Percentiles rank a stretch among this genome's conserved stretches.
phyloP scores from a whole-genome alignment of 345 rosid genomes.

The Stellera chamaejasme region DNA sequence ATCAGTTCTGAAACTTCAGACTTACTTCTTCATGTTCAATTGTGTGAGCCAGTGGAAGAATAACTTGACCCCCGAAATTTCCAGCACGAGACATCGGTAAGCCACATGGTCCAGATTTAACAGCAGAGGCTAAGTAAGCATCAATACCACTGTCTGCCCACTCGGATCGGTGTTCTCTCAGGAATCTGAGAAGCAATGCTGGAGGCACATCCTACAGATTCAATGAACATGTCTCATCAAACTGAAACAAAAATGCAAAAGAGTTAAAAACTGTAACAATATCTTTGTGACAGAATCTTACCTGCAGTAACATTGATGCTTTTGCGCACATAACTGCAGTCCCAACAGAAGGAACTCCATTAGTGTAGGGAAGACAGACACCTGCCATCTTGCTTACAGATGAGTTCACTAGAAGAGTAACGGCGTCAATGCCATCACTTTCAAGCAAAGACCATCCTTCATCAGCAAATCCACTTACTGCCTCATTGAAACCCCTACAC shows the following conservation, averaged over 20 bases:
- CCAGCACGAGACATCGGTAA: slow-evolving; percentile 73
- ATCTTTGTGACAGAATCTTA: slow-evolving; percentile 9
- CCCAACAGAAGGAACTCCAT: slow-evolving; percentile 67
- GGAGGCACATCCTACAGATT: slow-evolving; percentile 87
- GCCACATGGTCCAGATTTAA: slow-evolving; percentile 77
- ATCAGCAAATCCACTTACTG: slow-evolving; percentile 85
- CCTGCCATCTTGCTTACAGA: slow-evolving; percentile 88
- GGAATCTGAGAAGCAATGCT: slow-evolving; percentile 75
- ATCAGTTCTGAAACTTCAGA: slow-evolving; percentile 2
- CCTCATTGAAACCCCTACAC: slow-evolving; percentile 91
- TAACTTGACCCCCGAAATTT: slow-evolving; percentile 86
- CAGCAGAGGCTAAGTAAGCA: slow-evolving; percentile 89
- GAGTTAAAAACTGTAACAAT: slow-evolving; percentile 4
- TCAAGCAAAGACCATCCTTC: slow-evolving; percentile 96
- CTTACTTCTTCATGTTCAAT: slow-evolving; percentile 92
- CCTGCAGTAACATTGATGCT: slow-evolving; percentile 97
- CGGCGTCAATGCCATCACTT: slow-evolving; percentile 92
- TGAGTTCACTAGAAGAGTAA: slow-evolving; percentile 79
- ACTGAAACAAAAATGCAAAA: slow-evolving; percentile 1
- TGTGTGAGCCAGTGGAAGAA: slow-evolving; percentile 95
- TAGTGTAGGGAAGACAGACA: slow-evolving; percentile 51
- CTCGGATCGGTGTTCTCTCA: slow-evolving; percentile 95
- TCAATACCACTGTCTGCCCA: slow-evolving; percentile 97
- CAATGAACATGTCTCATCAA: neutral
- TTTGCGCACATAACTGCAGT: slow-evolving; percentile 82